Conservation (phyloP, 257 asterid species). For the Solanum neorickii region DNA sequence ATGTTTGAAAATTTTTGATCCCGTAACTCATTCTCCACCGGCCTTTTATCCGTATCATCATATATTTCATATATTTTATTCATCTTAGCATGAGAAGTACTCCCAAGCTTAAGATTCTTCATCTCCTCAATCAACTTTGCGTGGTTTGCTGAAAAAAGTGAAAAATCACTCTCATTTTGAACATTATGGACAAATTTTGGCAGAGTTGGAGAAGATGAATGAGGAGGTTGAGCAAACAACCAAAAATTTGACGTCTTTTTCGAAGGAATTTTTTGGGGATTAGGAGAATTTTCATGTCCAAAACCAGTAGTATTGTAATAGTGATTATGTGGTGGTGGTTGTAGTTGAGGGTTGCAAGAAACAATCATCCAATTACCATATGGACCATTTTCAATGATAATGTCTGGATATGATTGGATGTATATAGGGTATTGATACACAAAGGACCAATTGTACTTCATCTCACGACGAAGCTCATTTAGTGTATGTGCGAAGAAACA, state of each 20-base stretch:
- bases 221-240: neutral
- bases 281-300: neutral
- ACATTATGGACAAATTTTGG: neutral
- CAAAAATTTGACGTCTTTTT: neutral
- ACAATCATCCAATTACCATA: neutral
- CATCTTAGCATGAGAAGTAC: neutral
- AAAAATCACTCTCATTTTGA: neutral
- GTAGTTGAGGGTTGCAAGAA: neutral
- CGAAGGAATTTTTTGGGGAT: neutral
- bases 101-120: neutral
- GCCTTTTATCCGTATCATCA: neutral
- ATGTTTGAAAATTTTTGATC: neutral
- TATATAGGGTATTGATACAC: neutral
- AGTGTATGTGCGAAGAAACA: neutral
- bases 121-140: neutral
- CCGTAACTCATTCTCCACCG: neutral
- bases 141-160: neutral
- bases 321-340: neutral
- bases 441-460: neutral
- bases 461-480: neutral
- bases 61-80: neutral
- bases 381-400: neutral
- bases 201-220: neutral
- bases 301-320: neutral
- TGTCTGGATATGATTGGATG: neutral